These are phyloP conservation scores for Streptanthus diversifolius DNA, from an alignment of 345 rosid genomes.

Conservation along the genomic window DNA sequence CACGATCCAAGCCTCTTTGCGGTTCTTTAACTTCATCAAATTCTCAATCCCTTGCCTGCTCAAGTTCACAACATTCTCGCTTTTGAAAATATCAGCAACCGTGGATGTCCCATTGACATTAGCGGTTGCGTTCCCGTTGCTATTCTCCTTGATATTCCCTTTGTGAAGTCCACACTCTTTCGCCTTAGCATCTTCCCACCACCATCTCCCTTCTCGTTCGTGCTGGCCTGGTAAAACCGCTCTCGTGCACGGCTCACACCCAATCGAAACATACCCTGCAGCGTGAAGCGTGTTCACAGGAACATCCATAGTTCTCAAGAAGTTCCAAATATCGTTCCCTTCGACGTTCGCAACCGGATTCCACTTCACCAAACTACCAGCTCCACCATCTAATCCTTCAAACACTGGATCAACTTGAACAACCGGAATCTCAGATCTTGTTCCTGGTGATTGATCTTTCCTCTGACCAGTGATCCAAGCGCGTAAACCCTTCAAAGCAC, in stretches of 20 bases:
- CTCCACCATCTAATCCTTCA: slow-evolving; percentile 86
- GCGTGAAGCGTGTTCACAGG: slow-evolving; percentile 78
- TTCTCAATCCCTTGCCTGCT: slow-evolving; percentile 80
- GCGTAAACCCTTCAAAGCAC: slow-evolving; percentile 81
- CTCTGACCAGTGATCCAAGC: slow-evolving; percentile 98
- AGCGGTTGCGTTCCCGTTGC: slow-evolving; percentile 44
- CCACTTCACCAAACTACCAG: slow-evolving; percentile 95
- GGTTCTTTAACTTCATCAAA: slow-evolving; percentile 53
- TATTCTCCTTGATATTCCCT: slow-evolving; percentile 67
- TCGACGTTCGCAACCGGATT: slow-evolving; percentile 77
- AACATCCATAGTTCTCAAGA: slow-evolving; percentile 79
- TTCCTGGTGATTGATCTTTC: slow-evolving; percentile 86
- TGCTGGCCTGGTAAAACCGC: slow-evolving; percentile 93
- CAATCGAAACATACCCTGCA: slow-evolving; percentile 79
- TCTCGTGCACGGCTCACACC: slow-evolving; percentile 98
- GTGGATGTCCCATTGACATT: slow-evolving; percentile 30
- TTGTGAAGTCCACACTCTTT: slow-evolving; percentile 98
- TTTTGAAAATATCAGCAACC: slow-evolving; percentile 55
- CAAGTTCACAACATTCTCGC: slow-evolving; percentile 58
- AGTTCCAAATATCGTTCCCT: slow-evolving; percentile 73
- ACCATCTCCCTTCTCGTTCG: slow-evolving; percentile 99
- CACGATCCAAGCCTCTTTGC: slow-evolving; percentile 83
- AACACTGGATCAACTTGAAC: slow-evolving; percentile 94
- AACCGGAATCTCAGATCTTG: slow-evolving; percentile 76
- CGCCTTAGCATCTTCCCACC: slow-evolving; percentile 99